Evolutionary conservation across 345 rosid genomes (phyloP).

Genomic region (Melaleuca quinquenervia): DNA sequence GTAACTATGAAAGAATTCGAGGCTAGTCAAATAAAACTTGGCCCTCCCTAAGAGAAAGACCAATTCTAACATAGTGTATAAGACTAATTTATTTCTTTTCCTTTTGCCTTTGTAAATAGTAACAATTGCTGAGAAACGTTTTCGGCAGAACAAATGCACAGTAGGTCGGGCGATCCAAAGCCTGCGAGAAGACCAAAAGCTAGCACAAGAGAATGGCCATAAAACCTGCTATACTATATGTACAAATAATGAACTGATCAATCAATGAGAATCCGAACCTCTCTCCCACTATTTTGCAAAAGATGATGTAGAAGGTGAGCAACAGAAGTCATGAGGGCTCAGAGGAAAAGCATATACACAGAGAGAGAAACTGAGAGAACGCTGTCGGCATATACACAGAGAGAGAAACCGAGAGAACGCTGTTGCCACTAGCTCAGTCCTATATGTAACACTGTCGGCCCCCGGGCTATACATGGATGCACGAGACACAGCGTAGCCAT

Average conservation of each 20-base stretch:
- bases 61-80: too few species aligned
- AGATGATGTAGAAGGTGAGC: not conserved
- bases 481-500: not conserved
- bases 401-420: not conserved
- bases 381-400: not conserved
- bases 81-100: too few species aligned
- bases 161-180: not conserved
- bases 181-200: not conserved
- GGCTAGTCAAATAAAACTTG: not conserved
- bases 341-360: not conserved
- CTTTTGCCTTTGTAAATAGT: too few species aligned
- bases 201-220: not conserved
- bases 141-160: not conserved
- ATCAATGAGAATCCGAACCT: not conserved
- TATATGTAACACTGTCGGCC: not conserved
- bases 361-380: not conserved
- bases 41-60: too few species aligned
- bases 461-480: not conserved
- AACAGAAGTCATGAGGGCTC: not conserved
- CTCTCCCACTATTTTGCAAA: not conserved
- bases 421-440: not conserved
- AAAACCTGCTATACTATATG: not conserved
- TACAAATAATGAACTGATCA: not conserved
- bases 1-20: not conserved
- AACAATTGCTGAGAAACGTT: not conserved